Base-by-base conservation (phyloP, 2,329 filamentous ascomycete species). In the Coniochaeta sp. region DNA sequence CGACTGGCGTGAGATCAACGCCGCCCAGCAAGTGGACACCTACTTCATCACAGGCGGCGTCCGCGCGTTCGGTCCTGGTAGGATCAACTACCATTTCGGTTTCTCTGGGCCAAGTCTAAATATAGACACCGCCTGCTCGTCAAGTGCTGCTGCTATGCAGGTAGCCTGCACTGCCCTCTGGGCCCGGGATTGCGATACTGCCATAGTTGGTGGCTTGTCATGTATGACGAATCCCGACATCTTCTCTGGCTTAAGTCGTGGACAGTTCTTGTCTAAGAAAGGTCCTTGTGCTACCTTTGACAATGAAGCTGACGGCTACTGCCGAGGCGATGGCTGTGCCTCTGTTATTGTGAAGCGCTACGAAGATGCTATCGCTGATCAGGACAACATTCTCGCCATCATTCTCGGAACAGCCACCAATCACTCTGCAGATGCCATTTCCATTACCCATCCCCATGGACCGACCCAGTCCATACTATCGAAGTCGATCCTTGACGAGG, bases 251-350 rank as follows among this genome's bases (percentile, higher is more conserved):
- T 77, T 93, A 8, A 89, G 86, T 69, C 85, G 89, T 65, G 90
- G 89, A 14, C 88, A 91, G 67, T 93, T 93, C 74, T 76, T 93
- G 65, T 90, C 89, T 33, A 88, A 88, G 75, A 89, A 84, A 58
- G 89, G 89, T 8, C 83, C 85, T 63, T 93, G 89, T 73, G 90
- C 91, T 68, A 91, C 90, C 0, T 95, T 91, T 69, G 90, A 93
- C 71, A 87, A 91, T 64, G 84, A 81, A 40, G 90, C 90, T 2
- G 89, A 93, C 73, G 90, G 90, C 1, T 93, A 95, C 74, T 93
- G 90, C 74, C 86, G 90, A 70, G 89, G 86, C 59, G 90, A 95
- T 44, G 87, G 84, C 19, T 88, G 89, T 62, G 90, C 86, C 1
- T 87, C 88, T 0, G 81, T 95, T 57, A 80, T 95, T 24, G 76